Evolutionary conservation across 1,139 yeast species (phyloP), one percentile per base, ranked within the genome.

Genomic region (Candida glucosophila): DNA sequence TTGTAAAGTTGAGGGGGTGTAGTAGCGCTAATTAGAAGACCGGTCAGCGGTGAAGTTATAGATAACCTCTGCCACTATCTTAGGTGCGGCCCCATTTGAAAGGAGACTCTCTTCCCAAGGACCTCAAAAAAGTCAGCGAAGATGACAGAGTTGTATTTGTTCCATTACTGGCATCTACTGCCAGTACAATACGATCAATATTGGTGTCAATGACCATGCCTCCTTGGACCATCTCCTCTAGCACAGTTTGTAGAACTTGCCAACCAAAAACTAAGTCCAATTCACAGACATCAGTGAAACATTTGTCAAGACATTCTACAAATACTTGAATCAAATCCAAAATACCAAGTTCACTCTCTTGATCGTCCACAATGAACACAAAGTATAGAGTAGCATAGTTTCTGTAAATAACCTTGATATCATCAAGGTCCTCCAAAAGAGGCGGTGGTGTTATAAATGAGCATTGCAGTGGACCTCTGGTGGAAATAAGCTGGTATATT

Each of bases 151-250:
- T 19, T 24, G 35, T 41, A 34, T 64, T 66, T 37, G 69, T 74
- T 28, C 67, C 57, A 42, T 71, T 72, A 22, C 77, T 76, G 20
- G 66, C 73, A 43, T 72, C 78, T 7, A 78, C 79, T 0, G 92
- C 86, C n/a, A 64, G 64, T n/a, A 88, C 95, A 20, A 90, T 86
- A 35, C 82, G 72, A 20, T 60, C 52, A 15, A 86, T 83, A 41
- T 79, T 85, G 1, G 98, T 88, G 49, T 90, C 98, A 20, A 92
- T 83, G n/a, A 90, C 98, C 93, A 92, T 79, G 0, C 99, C 99
- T 15, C 97, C 98, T 48, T 90, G 98, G 1, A 90, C 80, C 21
- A 90, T 81, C 43, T 92, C 97, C 45, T 80, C 90, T 29, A 90
- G 55, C 4, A 90, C 96, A 2, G 95, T 80, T 46, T 90, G 94